Conservation (phyloP, 768 basidiomycete species). For the Lanmaoa rubissima region DNA sequence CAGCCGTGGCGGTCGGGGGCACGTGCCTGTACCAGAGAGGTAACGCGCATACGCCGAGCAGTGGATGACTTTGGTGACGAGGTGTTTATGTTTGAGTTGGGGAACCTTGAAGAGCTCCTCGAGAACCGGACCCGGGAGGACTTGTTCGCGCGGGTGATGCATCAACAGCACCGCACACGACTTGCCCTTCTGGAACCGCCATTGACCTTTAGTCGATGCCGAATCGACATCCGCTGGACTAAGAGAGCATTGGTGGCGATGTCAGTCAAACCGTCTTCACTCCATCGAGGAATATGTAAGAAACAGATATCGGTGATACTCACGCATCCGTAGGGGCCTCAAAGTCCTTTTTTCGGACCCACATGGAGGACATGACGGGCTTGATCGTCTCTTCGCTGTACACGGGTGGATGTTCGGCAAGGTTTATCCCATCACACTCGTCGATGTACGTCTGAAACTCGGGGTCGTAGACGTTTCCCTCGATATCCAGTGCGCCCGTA, state of each 20-base stretch:
- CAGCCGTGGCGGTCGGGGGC: not conserved
- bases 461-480: conserved; percentile 27
- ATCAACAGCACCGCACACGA: not conserved
- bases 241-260: not conserved
- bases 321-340: conserved; percentile 10
- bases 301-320: not conserved
- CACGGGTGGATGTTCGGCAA: conserved; percentile 14
- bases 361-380: not conserved
- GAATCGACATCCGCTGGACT: not conserved
- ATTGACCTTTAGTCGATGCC: not conserved
- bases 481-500: conserved; percentile 26
- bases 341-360: conserved; percentile 15
- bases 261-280: not conserved
- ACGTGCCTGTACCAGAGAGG: not conserved
- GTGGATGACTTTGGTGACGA: not conserved
- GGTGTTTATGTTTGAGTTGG: not conserved
- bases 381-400: not conserved
- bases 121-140: not conserved
- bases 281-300: not conserved
- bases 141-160: not conserved
- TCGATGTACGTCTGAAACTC: conserved; percentile 6
- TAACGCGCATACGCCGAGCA: not conserved
- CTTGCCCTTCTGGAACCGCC: not conserved
- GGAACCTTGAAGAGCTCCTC: not conserved
- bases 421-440: conserved; percentile 16